Conservation (phyloP, 2,329 filamentous ascomycete genomes). For the Chaetomium strumarium region DNA sequence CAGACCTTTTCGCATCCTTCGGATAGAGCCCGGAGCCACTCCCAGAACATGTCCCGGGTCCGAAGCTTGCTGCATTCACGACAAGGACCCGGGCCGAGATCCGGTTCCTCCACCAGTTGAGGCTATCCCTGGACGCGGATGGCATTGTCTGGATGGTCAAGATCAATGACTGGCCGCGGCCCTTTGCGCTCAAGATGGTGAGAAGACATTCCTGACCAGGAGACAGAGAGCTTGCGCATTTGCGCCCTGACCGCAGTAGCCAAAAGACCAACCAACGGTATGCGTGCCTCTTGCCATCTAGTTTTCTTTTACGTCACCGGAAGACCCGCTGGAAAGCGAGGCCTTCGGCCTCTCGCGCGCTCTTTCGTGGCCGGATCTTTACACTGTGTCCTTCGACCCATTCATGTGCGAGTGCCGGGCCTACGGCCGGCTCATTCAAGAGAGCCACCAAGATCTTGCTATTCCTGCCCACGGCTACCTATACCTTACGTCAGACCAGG, state of each 20-base stretch:
- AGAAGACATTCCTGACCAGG: neutral
- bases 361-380: neutral
- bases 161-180: neutral
- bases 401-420: constrained; percentile 9
- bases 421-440: constrained; percentile 5
- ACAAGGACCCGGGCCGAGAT: neutral
- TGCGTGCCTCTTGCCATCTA: neutral
- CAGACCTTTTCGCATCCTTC: too few species aligned
- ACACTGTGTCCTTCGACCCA: constrained; percentile 2
- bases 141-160: neutral
- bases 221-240: neutral
- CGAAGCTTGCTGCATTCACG: constrained; percentile 2
- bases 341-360: neutral
- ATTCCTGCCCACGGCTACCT: constrained; percentile 10
- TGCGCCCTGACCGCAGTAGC: too few species aligned
- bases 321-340: too few species aligned
- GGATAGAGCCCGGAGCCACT: neutral
- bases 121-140: neutral
- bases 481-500: neutral
- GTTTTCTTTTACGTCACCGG: neutral
- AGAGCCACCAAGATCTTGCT: constrained; percentile 2
- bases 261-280: neutral
- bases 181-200: constrained; percentile 6
- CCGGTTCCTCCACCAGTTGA: neutral
- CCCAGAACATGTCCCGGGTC: constrained; percentile 1